Evolutionary conservation across 2,329 filamentous ascomycete species (phyloP), one percentile per base, ranked within the genome.

Genomic region (Didymella sp.): DNA sequence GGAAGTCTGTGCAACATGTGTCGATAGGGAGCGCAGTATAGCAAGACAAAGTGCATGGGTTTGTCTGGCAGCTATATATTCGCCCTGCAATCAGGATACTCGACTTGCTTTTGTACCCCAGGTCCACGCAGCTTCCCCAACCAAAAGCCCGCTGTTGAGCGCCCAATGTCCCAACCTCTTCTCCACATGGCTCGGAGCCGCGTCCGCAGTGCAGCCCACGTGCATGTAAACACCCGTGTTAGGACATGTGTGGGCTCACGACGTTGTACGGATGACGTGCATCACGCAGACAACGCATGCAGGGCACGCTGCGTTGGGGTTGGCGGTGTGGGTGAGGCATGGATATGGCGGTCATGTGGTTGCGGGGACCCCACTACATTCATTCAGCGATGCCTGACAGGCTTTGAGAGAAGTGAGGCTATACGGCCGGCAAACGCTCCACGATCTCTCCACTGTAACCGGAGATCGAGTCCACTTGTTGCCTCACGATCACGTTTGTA

Each of bases 211-310:
- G 22, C 27, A 47, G 21, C 35, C 43, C 54, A 51, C 54, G 54
- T 51, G 54, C 37, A n/a, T 27, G 19, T 40, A 21, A 51, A 22
- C 25, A 9, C n/a, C 22, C 15, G 30, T 33, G 19, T 41, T 15
- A 15, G 15, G 22, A 37, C 40, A 27, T 35, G 15, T 43, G 17
- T 25, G 44, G 28, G 28, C 28, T 44, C 25, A 43, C 40, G 42
- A 51, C 42, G 47, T 42, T 48, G 54, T 48, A 30, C 48, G 38
- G 11, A 52, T 57, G 54, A 57, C 48, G 54, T 52, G 54, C 54
- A 52, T 57, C 48, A 48, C 48, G 48, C 45, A 55, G 38, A 55
- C 31, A 31, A 44, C 31, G 30, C 30, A 57, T 51, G 54, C 54
- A 51, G 48, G 37, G 43, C 37, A 24, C 24, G 24, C 54, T 51